Evolutionary conservation across 75 land plant genomes (phyloP).

Genomic region (Ceratopteris richardii): DNA sequence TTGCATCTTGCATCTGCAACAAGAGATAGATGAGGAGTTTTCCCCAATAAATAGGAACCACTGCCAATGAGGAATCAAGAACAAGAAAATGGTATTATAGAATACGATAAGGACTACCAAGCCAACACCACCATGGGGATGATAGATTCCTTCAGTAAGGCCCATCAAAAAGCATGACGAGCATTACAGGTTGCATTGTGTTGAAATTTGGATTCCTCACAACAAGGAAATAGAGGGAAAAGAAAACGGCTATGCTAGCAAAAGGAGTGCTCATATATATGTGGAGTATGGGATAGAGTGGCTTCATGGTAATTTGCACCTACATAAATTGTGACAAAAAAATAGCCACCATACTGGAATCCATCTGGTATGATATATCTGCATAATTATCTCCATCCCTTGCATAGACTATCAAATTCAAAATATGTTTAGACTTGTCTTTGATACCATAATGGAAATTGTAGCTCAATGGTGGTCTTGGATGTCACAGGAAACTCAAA

Average conservation of each 20-base stretch:
- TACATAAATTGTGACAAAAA: slow-evolving; percentile 49
- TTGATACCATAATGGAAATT: too few relatives aligned
- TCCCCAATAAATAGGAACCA: slow-evolving; percentile 50
- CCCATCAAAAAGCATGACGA: slow-evolving; percentile 66
- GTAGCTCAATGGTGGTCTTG: too few relatives aligned
- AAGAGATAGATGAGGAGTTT: slow-evolving; percentile 61
- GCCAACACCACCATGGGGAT: slow-evolving; percentile 47
- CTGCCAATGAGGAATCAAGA: slow-evolving; percentile 55
- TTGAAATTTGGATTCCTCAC: slow-evolving; percentile 63
- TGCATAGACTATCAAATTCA: too few relatives aligned
- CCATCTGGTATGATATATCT: slow-evolving; percentile 76
- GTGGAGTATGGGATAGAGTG: slow-evolving; percentile 46
- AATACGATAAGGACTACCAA: slow-evolving; percentile 47
- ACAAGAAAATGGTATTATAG: slow-evolving; percentile 72
- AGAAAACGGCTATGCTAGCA: slow-evolving; percentile 49
- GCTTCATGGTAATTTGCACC: slow-evolving; percentile 38
- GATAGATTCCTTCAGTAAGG: slow-evolving; percentile 50
- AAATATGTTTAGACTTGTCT: too few relatives aligned
- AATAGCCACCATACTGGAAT: slow-evolving; percentile 61
- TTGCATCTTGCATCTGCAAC: slow-evolving; percentile 87
- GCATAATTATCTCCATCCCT: too few relatives aligned
- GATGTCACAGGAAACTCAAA: too few relatives aligned
- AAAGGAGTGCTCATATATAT: slow-evolving; percentile 56
- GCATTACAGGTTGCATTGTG: slow-evolving; percentile 79
- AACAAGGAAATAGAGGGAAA: slow-evolving; percentile 56